These are phyloP conservation scores for Apiospora koreana DNA, from an alignment of 2,329 filamentous ascomycete species.

Conservation along the genomic window DNA sequence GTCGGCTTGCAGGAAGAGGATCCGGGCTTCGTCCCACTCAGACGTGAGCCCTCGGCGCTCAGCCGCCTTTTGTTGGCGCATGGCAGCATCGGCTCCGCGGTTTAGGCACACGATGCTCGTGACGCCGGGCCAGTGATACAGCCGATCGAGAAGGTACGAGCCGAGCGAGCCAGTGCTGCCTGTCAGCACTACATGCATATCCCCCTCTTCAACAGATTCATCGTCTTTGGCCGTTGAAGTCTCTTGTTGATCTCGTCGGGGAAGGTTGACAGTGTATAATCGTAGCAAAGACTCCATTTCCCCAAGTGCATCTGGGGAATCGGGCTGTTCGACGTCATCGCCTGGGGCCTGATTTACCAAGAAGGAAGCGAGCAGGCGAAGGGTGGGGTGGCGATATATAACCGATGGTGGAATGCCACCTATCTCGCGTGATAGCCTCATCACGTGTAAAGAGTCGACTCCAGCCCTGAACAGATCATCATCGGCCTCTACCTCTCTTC, in stretches of 20 bases:
- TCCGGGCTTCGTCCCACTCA: conserved; percentile 33
- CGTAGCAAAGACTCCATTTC: background rate
- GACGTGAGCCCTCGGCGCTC: conserved; percentile 38
- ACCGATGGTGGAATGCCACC: background rate
- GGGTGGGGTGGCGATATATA: conserved; percentile 23
- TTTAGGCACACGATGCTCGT: conserved; percentile 50
- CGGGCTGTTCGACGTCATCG: background rate
- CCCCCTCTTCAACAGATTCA: conserved; percentile 1
- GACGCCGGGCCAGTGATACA: conserved; percentile 35
- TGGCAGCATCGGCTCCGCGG: conserved; percentile 42
- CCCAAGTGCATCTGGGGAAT: background rate
- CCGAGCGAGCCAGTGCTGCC: conserved; percentile 53
- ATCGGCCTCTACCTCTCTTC: conserved; percentile 21
- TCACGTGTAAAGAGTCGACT: conserved; percentile 42
- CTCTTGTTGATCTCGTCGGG: background rate
- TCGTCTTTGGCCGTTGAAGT: background rate
- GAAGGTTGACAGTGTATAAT: background rate
- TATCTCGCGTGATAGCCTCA: conserved; percentile 16
- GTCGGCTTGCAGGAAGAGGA: conserved; percentile 51
- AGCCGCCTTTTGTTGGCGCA: conserved; percentile 37
- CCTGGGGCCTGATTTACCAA: conserved; percentile 10
- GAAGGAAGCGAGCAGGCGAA: conserved; percentile 25
- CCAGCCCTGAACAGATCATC: conserved; percentile 40
- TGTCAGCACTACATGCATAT: conserved; percentile 37
- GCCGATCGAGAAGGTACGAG: conserved; percentile 44